These are phyloP conservation scores for Gentiana straminea DNA, from an alignment of 257 asterid species.

Conservation along the genomic window DNA sequence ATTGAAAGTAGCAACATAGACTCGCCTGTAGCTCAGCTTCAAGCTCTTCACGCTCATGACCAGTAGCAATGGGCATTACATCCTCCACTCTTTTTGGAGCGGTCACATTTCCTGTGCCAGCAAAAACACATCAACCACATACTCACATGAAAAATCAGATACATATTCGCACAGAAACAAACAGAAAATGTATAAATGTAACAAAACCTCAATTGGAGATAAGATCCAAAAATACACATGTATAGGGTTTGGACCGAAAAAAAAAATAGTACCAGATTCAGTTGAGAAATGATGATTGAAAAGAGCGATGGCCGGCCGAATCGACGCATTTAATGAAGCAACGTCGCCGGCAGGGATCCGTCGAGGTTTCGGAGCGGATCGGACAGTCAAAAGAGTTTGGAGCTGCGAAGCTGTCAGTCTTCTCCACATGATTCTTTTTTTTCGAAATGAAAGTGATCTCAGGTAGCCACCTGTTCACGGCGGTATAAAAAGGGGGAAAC, in stretches of 20 bases:
- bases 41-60: constrained; percentile 94
- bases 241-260: constrained; percentile 1
- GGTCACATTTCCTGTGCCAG: constrained; percentile 29
- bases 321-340: constrained; percentile 24
- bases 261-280: constrained; percentile 46
- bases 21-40: constrained; percentile 78
- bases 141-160: not conserved
- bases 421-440: constrained; percentile 59
- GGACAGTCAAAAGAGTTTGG: constrained; percentile 33
- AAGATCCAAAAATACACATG: not conserved
- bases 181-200: not conserved
- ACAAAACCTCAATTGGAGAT: not conserved
- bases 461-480: constrained; percentile 31
- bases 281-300: constrained; percentile 35
- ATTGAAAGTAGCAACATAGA: constrained; percentile 1
- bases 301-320: constrained; percentile 25
- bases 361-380: constrained; percentile 38
- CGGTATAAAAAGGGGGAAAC: no score
- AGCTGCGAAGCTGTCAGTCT: constrained; percentile 45
- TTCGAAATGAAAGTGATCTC: constrained; percentile 25
- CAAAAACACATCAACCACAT: constrained; percentile 1
- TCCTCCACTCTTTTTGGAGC: constrained; percentile 58
- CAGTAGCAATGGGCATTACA: constrained; percentile 93
- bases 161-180: not conserved
- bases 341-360: constrained; percentile 22